A percentile compares a stretch with the other conserved stretches of the same genome.
Evolutionary conservation across 2,329 filamentous ascomycete genomes (phyloP).

Genomic region (Ceratocystis diversiconidia): DNA sequence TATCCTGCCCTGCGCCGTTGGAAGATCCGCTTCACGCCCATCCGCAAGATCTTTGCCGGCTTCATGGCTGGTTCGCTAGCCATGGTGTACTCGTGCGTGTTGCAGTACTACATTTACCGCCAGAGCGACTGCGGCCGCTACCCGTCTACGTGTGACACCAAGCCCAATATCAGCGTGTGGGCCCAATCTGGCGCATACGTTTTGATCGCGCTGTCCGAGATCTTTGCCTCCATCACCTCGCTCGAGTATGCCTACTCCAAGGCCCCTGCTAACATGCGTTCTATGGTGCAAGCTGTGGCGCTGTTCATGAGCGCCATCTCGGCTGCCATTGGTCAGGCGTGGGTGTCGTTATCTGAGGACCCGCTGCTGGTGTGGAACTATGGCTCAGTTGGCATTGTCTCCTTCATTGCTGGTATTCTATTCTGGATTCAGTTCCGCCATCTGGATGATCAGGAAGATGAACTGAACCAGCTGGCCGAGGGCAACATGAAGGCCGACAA

Average conservation of each 20-base stretch:
- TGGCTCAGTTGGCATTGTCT: constrained; percentile 48
- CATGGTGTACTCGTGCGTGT: constrained; percentile 41
- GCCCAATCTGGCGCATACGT: constrained; percentile 38
- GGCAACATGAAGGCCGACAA: constrained; percentile 23
- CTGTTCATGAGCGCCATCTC: constrained; percentile 57
- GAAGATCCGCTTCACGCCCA: constrained; percentile 56
- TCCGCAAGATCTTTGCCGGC: constrained; percentile 58
- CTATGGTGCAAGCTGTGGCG: constrained; percentile 52
- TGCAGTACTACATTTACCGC: constrained; percentile 50
- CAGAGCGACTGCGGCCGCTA: constrained; percentile 41
- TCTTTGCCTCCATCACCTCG: constrained; percentile 38
- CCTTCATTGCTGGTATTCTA: constrained; percentile 44
- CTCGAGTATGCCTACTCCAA: constrained; percentile 67
- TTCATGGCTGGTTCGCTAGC: constrained; percentile 50
- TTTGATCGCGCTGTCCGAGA: constrained; percentile 36
- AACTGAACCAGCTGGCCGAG: constrained; percentile 43
- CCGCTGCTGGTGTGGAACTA: constrained; percentile 66
- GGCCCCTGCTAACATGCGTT: constrained; percentile 62
- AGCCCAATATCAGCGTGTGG: constrained; percentile 48
- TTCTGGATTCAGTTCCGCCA: constrained; percentile 57
- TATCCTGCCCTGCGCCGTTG: constrained; percentile 52
- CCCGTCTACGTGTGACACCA: constrained; percentile 27
- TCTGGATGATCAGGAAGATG: constrained; percentile 51
- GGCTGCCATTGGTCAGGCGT: constrained; percentile 50
- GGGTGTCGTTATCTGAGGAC: constrained; percentile 33